Percentiles rank a stretch among this genome's conserved stretches.
These are phyloP conservation scores for Podaxis sp. DNA, from an alignment of 768 basidiomycete species.

Conservation along the genomic window DNA sequence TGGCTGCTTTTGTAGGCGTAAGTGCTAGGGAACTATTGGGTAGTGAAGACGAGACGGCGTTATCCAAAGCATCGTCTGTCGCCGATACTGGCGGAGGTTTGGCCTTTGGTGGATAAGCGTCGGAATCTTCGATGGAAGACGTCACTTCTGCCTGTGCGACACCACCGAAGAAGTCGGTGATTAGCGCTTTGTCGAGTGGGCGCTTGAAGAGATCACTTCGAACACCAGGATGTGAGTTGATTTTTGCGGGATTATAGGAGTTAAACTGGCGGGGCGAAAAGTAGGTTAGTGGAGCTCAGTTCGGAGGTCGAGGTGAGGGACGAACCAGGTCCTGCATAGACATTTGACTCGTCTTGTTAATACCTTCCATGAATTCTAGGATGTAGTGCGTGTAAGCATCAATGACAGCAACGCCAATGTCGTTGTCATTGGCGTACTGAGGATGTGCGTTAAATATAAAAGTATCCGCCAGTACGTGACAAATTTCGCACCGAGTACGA, in stretches of 20 bases:
- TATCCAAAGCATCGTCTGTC: not conserved
- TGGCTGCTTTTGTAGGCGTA: not conserved
- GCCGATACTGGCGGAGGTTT: not conserved
- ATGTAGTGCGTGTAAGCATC: constrained; percentile 93
- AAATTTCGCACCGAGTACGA: constrained; percentile 79
- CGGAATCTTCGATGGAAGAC: not conserved
- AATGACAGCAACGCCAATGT: constrained; percentile 94
- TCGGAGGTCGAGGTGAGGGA: constrained; percentile 12
- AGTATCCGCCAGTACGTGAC: not conserved
- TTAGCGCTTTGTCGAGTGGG: constrained; percentile 54
- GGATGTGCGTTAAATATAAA: not conserved
- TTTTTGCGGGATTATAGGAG: constrained; percentile 68
- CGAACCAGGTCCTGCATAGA: constrained; percentile 82
- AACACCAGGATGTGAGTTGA: constrained; percentile 87
- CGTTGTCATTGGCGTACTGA: constrained; percentile 90
- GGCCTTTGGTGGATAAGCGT: not conserved
- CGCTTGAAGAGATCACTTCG: constrained; percentile 78
- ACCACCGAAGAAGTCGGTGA: constrained; percentile 90
- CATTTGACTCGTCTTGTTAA: constrained; percentile 84
- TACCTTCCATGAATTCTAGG: constrained; percentile 86
- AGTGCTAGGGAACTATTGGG: not conserved
- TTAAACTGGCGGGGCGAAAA: constrained; percentile 57
- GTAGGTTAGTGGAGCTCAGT: not conserved
- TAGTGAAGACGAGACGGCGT: not conserved
- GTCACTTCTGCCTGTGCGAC: constrained; percentile 78